A percentile compares a stretch with the other conserved stretches of the same genome.
phyloP scores from a whole-genome alignment of 163 green algal genomes.

The Scenedesmus sp. region DNA sequence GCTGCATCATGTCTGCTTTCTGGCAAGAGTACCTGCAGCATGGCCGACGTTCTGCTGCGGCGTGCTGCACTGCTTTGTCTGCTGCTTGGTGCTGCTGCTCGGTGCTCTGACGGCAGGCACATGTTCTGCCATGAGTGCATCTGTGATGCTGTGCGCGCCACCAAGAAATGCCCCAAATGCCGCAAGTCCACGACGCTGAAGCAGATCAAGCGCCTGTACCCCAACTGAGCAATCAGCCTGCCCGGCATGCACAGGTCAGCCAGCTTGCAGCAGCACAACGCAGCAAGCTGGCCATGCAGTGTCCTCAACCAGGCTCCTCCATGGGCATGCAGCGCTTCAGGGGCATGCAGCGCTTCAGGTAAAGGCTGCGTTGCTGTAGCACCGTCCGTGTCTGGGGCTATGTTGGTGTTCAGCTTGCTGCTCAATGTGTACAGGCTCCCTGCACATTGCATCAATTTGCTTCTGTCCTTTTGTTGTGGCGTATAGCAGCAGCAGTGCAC shows the following conservation, averaged over 20 bases:
- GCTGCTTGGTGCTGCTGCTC: too few species aligned
- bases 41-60: not conserved
- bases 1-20: too few species aligned
- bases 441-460: too few species aligned
- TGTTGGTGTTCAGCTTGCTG: not conserved
- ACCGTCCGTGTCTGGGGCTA: too few species aligned
- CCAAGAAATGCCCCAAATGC: constrained; percentile 70
- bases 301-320: not conserved
- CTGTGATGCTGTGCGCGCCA: constrained; percentile 40
- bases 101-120: constrained; percentile 55
- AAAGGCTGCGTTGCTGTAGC: too few species aligned
- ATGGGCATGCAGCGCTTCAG: not conserved
- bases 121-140: constrained; percentile 68
- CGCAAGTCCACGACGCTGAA: constrained; percentile 55
- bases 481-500: too few species aligned
- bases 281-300: not conserved
- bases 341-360: too few species aligned
- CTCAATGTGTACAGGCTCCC: too few species aligned
- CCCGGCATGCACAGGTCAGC: not conserved
- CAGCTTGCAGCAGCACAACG: not conserved
- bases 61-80: not conserved
- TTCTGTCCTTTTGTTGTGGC: too few species aligned
- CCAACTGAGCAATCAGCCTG: constrained; percentile 5
- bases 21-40: not conserved
- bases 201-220: constrained; percentile 55